Percentiles rank a stretch among this genome's conserved stretches.
phyloP scores from a whole-genome alignment of 1,284 basidiomycete genomes.

The Phellopilus nigrolimitatus region DNA sequence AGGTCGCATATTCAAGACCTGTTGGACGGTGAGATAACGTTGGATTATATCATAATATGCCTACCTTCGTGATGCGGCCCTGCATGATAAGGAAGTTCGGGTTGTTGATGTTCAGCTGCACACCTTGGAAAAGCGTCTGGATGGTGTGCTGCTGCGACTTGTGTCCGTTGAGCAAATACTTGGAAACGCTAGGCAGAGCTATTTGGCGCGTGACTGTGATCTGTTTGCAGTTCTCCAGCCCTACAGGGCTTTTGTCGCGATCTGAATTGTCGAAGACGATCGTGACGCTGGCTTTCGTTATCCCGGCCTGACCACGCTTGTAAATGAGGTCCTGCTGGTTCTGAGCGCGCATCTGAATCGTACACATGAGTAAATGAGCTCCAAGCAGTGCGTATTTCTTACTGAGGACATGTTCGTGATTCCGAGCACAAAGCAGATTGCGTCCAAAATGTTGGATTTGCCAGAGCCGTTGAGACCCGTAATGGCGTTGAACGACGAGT shows the following conservation, averaged over 20 bases:
- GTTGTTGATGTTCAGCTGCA: constrained; percentile 99
- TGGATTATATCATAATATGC: no score
- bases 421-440: constrained; percentile 96
- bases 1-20: constrained; percentile 98
- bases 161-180: constrained; percentile 97
- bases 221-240: constrained; percentile 79
- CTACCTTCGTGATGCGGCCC: constrained; percentile 91
- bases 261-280: constrained; percentile 99
- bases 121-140: constrained; percentile 93
- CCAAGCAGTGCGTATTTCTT: constrained; percentile 23
- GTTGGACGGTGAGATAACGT: no score
- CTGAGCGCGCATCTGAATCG: constrained; percentile 80
- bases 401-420: constrained; percentile 91
- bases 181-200: constrained; percentile 90
- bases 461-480: constrained; percentile 94
- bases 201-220: constrained; percentile 99
- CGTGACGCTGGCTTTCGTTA: constrained; percentile 97
- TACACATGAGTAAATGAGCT: neutral
- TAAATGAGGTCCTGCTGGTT: constrained; percentile 98
- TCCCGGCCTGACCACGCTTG: constrained; percentile 95
- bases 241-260: constrained; percentile 78
- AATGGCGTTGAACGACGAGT: constrained; percentile 95
- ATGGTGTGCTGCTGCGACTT: constrained; percentile 86
- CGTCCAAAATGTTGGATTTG: constrained; percentile 97
- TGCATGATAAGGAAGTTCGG: constrained; percentile 99